Conservation (phyloP, 192 early-diverging fungal genomes). For the Diversispora epigaea region DNA sequence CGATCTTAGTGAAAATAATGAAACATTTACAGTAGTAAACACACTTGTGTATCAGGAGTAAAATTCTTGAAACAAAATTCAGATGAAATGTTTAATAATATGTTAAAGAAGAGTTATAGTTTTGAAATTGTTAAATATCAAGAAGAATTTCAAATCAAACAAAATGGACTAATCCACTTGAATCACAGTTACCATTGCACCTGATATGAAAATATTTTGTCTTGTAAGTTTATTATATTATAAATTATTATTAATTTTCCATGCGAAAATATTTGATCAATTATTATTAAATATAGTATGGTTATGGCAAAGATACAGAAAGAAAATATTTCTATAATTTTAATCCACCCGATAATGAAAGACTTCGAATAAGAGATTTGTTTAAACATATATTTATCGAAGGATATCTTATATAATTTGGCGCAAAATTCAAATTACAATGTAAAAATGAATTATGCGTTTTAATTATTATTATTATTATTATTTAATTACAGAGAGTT, state of each 20-base stretch:
- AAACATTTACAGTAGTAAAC: not conserved
- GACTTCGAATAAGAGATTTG: constrained; percentile 12
- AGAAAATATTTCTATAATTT: constrained; percentile 75
- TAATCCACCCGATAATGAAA: constrained; percentile 33
- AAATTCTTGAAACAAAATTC: constrained; percentile 55
- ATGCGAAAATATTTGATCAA: constrained; percentile 73
- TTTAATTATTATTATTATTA: not conserved
- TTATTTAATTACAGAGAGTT: constrained; percentile 60
- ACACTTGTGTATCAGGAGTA: constrained; percentile 36
- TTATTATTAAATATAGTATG: constrained; percentile 48
- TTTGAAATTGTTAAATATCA: constrained; percentile 62
- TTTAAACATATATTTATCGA: constrained; percentile 52
- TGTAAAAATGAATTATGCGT: not conserved
- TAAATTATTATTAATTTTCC: too few species aligned
- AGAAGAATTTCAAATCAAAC: constrained; percentile 61
- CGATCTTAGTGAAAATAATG: not conserved
- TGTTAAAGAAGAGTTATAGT: constrained; percentile 62
- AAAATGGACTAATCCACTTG: constrained; percentile 79
- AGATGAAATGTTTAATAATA: constrained; percentile 45
- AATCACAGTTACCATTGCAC: constrained; percentile 70
- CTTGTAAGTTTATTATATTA: constrained; percentile 31
- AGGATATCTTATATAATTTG: constrained; percentile 37
- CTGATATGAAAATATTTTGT: constrained; percentile 76
- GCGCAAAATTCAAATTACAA: not conserved
- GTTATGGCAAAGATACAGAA: constrained; percentile 76